phyloP scores from a whole-genome alignment of 2,329 filamentous ascomycete species.

The Colletotrichum tropicale region DNA sequence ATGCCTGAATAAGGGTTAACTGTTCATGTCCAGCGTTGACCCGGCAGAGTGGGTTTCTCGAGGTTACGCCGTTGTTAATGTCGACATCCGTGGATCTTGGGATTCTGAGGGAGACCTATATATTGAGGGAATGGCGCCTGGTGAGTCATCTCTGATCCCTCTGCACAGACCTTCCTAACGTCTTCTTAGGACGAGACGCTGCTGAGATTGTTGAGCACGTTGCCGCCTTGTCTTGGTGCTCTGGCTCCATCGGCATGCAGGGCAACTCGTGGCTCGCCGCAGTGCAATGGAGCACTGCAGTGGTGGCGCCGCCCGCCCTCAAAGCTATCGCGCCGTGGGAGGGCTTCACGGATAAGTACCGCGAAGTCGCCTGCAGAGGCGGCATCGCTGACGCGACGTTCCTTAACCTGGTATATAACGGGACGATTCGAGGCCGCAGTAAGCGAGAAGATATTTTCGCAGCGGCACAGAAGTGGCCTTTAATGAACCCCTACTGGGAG shows the following conservation, averaged over 20 bases:
- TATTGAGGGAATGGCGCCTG: background rate
- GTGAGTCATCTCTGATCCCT: background rate
- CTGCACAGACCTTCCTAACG: conserved; percentile 18
- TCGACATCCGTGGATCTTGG: conserved; percentile 28
- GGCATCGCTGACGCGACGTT: conserved; percentile 20
- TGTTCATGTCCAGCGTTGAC: conserved; percentile 15
- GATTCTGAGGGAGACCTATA: conserved; percentile 25
- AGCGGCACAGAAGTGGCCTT: conserved; percentile 23
- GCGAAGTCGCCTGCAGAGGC: conserved; percentile 25
- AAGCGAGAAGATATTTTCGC: conserved; percentile 21
- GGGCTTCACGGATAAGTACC: conserved; percentile 31
- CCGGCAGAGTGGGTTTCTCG: conserved; percentile 29
- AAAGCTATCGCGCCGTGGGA: conserved; percentile 42
- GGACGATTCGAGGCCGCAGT: conserved; percentile 18
- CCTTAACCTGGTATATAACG: conserved; percentile 20
- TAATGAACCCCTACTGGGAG: conserved; percentile 20
- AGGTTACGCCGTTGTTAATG: conserved; percentile 30
- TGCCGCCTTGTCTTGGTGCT: conserved; percentile 25
- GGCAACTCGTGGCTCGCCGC: conserved; percentile 29
- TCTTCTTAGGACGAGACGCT: conserved; percentile 24
- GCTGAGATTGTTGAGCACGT: conserved; percentile 27
- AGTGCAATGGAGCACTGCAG: conserved; percentile 23
- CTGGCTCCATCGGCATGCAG: conserved; percentile 25
- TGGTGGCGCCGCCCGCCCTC: conserved; percentile 12
- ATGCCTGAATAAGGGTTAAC: background rate